Conservation (phyloP, 106 monocot species). For the Dactylorhiza incarnata region DNA sequence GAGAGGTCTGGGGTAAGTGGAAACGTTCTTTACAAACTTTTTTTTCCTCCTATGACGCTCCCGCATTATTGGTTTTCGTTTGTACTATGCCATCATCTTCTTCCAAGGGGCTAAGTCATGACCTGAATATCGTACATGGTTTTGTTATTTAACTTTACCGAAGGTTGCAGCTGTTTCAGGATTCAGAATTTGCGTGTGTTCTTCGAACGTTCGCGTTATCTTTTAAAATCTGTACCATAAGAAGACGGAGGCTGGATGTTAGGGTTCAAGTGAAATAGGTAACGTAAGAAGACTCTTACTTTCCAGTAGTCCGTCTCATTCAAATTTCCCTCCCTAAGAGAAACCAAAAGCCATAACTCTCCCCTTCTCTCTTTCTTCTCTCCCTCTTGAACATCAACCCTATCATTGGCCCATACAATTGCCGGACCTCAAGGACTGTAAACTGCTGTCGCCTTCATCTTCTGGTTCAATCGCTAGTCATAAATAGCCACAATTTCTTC, state of each 20-base stretch:
- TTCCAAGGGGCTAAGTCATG: too few species aligned
- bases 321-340: too few species aligned
- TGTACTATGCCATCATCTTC: too few species aligned
- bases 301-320: neutral
- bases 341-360: too few species aligned
- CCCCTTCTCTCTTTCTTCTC: too few species aligned
- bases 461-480: too few species aligned
- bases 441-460: too few species aligned
- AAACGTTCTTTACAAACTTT: neutral
- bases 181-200: neutral
- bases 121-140: neutral
- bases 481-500: too few species aligned
- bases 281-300: neutral
- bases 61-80: too few species aligned
- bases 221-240: neutral
- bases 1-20: constrained; percentile 2
- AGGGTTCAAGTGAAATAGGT: neutral
- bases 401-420: too few species aligned
- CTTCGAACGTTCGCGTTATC: neutral
- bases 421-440: too few species aligned
- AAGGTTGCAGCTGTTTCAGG: neutral
- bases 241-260: neutral
- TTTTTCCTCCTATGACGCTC: neutral
- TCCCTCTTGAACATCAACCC: too few species aligned
- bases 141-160: neutral